Evolutionary conservation across 306 rosid genomes (phyloP).

Genomic region (Oemleria cerasiformis): DNA sequence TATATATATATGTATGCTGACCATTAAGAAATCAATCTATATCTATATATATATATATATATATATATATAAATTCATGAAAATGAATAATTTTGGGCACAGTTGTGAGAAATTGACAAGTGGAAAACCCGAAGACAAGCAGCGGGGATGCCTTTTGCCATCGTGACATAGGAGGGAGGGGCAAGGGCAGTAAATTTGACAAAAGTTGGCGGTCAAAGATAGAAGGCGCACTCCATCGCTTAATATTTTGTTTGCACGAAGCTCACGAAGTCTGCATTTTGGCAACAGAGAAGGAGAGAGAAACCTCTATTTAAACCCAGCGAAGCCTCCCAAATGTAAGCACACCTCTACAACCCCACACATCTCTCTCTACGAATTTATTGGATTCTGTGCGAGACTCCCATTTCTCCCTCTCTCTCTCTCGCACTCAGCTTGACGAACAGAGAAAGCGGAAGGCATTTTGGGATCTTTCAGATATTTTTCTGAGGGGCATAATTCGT

Average conservation of each 20-base stretch:
- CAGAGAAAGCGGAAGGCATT: constrained; percentile 5
- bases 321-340: neutral
- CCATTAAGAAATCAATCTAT: too few relatives aligned
- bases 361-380: constrained; percentile 9
- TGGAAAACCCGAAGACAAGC: neutral
- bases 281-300: neutral
- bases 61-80: too few relatives aligned
- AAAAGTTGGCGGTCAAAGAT: constrained; percentile 16
- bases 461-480: constrained; percentile 10
- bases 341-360: constrained; percentile 10
- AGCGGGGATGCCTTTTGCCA: neutral
- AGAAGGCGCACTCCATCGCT: constrained; percentile 2
- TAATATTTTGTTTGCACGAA: neutral
- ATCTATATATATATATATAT: too few relatives aligned
- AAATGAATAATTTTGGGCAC: too few relatives aligned
- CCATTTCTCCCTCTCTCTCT: constrained; percentile 15
- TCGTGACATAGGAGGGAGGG: neutral
- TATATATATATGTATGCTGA: too few relatives aligned
- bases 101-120: neutral
- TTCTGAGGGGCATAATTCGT: neutral
- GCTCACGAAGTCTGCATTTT: constrained; percentile 19
- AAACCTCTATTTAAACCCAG: constrained; percentile 10
- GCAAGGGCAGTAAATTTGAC: constrained; percentile 1
- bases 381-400: neutral
- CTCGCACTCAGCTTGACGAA: neutral